phyloP scores from a whole-genome alignment of 1,139 yeast species.

The Saccharomyces hybrid region DNA sequence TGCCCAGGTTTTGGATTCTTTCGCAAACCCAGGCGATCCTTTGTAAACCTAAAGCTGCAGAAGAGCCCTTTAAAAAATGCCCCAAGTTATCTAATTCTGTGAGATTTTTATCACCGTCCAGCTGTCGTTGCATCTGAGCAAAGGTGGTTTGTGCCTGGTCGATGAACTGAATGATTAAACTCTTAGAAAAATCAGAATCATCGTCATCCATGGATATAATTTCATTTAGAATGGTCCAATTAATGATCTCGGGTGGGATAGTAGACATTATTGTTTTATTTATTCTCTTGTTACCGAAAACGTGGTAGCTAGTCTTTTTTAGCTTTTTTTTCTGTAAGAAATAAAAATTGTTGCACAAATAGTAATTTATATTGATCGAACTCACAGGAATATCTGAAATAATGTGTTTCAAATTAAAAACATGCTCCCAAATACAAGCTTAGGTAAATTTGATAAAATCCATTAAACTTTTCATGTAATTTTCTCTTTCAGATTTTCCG shows the following conservation, averaged over 20 bases:
- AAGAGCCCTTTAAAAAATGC: constrained; percentile 90
- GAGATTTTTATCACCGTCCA: constrained; percentile 40
- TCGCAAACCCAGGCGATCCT: constrained; percentile 84
- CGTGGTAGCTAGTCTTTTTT: neutral
- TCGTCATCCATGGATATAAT: constrained; percentile 92
- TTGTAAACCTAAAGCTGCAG: constrained; percentile 85
- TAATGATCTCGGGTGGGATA: constrained; percentile 53
- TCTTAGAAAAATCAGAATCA: constrained; percentile 67
- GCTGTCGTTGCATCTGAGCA: constrained; percentile 54
- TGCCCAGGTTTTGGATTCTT: constrained; percentile 86
- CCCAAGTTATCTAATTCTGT: constrained; percentile 67
- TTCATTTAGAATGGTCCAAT: constrained; percentile 86
- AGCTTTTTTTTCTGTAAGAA: neutral
- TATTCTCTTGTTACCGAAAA: neutral
- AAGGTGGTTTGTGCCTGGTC: constrained; percentile 86
- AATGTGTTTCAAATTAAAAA: neutral
- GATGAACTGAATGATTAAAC: constrained; percentile 72
- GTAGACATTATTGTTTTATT: constrained; percentile 10
- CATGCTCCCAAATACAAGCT: neutral
- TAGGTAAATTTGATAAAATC: neutral
- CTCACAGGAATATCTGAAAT: neutral
- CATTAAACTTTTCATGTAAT: neutral
- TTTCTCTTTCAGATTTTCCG: neutral
- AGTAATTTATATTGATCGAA: neutral
- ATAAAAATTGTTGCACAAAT: neutral